A percentile compares a stretch with the other conserved stretches of the same genome.
Evolutionary conservation across 2,329 filamentous ascomycete species (phyloP).

Genomic region (Bipolaris zeicola): DNA sequence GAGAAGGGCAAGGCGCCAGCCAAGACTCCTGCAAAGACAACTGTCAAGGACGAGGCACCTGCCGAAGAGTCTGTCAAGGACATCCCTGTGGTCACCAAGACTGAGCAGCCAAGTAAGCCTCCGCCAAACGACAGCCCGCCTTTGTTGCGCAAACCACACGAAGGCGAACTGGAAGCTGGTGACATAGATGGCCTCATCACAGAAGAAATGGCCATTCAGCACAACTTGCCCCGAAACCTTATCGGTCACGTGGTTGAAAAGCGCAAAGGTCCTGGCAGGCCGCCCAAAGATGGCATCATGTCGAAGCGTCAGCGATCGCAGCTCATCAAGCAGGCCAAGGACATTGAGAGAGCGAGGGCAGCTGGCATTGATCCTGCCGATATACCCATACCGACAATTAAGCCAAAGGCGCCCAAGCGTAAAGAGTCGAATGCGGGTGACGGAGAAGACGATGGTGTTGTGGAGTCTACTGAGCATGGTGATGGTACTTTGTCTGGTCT

Average conservation of each 20-base stretch:
- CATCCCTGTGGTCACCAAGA: slow-evolving; percentile 33
- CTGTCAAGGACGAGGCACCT: slow-evolving; percentile 35
- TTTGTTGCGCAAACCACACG: slow-evolving; percentile 33
- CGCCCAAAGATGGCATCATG: slow-evolving; percentile 82
- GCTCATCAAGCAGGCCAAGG: slow-evolving; percentile 64
- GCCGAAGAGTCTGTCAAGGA: slow-evolving; percentile 35
- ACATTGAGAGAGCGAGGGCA: slow-evolving; percentile 50
- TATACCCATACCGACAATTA: slow-evolving; percentile 41
- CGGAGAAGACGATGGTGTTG: slow-evolving; percentile 41
- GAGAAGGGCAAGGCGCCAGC: slow-evolving; percentile 32
- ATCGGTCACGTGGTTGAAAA: slow-evolving; percentile 59
- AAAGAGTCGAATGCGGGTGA: slow-evolving; percentile 48
- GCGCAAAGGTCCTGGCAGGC: slow-evolving; percentile 77
- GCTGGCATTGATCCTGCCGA: slow-evolving; percentile 46
- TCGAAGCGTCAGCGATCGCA: slow-evolving; percentile 74
- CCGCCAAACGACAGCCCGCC: slow-evolving; percentile 38
- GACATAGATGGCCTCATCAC: slow-evolving; percentile 44
- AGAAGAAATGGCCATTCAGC: slow-evolving; percentile 49
- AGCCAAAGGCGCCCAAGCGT: slow-evolving; percentile 43
- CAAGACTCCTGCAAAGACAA: slow-evolving; percentile 32
- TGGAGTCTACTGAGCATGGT: slow-evolving; percentile 48
- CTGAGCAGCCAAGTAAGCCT: slow-evolving; percentile 29
- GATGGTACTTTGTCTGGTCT: slow-evolving; percentile 47
- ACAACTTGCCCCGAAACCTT: slow-evolving; percentile 45
- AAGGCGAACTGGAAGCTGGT: slow-evolving; percentile 39